Conservation (phyloP, 768 basidiomycete genomes). For the Kondoa malvinella region DNA sequence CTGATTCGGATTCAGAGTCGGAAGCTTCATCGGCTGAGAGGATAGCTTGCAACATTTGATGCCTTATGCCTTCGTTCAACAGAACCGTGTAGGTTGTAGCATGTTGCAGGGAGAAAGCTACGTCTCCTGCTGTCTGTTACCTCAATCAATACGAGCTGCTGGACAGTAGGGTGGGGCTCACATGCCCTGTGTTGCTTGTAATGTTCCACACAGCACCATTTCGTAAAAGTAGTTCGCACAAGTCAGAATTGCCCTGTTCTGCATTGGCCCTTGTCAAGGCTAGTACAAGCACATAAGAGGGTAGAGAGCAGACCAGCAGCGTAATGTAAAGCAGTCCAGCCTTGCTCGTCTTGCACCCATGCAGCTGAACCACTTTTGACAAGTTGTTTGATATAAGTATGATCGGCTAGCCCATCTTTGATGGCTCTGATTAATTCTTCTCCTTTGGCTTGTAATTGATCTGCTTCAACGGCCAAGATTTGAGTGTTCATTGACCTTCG, state of each 20-base stretch:
- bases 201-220: constrained; percentile 84
- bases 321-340: constrained; percentile 69
- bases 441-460: not conserved
- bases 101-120: constrained; percentile 73
- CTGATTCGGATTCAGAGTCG: constrained; percentile 3
- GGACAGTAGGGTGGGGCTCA: constrained; percentile 1
- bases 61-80: constrained; percentile 79
- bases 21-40: constrained; percentile 7
- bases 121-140: constrained; percentile 64
- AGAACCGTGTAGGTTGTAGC: constrained; percentile 54
- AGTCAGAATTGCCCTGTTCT: constrained; percentile 48
- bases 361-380: constrained; percentile 43
- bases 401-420: constrained; percentile 6
- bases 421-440: not conserved
- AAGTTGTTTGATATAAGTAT: constrained; percentile 24
- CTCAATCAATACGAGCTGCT: not conserved
- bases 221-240: constrained; percentile 53
- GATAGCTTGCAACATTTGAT: constrained; percentile 42
- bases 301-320: constrained; percentile 46
- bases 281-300: no score
- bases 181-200: constrained; percentile 20
- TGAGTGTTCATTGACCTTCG: not conserved
- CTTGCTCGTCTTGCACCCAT: constrained; percentile 71
- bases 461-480: not conserved
- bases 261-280: constrained; percentile 6